Evolutionary conservation across 192 early-diverging fungal species (phyloP).

Genomic region (Coemansia sp.): DNA sequence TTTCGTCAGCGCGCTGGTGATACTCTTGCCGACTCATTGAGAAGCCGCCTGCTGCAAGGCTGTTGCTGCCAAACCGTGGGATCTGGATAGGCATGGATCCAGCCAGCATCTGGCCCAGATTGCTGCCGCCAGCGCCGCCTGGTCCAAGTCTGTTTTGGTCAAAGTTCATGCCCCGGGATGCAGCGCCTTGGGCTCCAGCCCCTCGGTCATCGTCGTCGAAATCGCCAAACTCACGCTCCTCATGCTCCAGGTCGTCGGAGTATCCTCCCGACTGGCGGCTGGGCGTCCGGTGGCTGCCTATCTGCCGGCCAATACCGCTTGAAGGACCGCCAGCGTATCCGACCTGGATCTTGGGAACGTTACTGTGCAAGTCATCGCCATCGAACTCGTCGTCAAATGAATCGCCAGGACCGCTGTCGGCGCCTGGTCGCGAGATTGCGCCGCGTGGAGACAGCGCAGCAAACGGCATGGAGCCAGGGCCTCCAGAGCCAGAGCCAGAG

Average conservation of each 20-base stretch:
- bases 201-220: slow-evolving; percentile 18
- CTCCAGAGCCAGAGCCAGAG: neutral
- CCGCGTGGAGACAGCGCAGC: neutral
- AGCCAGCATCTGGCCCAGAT: slow-evolving; percentile 42
- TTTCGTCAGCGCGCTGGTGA: slow-evolving; percentile 30
- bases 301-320: neutral
- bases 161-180: neutral
- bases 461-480: slow-evolving; percentile 6
- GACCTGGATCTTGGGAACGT: neutral
- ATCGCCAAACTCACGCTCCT: slow-evolving; percentile 32
- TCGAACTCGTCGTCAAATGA: slow-evolving; percentile 7
- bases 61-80: slow-evolving; percentile 25
- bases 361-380: neutral
- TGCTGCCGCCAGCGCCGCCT: slow-evolving; percentile 6
- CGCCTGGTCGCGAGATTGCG: neutral
- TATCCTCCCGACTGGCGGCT: slow-evolving; percentile 32
- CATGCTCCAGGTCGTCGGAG: slow-evolving; percentile 26
- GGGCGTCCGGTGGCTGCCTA: slow-evolving; percentile 3
- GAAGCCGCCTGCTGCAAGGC: slow-evolving; percentile 18
- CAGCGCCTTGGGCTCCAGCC: slow-evolving; percentile 2
- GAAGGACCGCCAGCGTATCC: neutral
- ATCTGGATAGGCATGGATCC: slow-evolving; percentile 55
- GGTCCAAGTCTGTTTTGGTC: neutral
- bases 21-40: slow-evolving; percentile 38
- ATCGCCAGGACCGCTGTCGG: neutral